These are phyloP conservation scores for Sugiyamaella chiloensis DNA, from an alignment of 805 yeast species.

Conservation along the genomic window DNA sequence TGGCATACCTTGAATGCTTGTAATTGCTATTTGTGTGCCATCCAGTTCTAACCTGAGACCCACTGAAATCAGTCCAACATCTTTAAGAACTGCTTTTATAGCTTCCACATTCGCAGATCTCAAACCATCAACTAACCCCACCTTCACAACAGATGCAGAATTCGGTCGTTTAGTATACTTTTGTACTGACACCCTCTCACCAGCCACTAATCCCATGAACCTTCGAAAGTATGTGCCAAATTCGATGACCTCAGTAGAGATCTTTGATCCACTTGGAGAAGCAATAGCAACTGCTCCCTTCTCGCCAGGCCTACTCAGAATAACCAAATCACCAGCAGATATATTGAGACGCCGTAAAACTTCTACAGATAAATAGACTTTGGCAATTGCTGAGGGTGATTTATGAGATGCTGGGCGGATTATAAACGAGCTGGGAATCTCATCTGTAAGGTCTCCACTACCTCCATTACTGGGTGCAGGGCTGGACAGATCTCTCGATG, in stretches of 20 bases:
- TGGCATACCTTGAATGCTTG: slow-evolving; percentile 44
- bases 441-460: background rate
- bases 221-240: slow-evolving; percentile 36
- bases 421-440: slow-evolving; percentile 17
- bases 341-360: slow-evolving; percentile 25
- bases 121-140: slow-evolving; percentile 30
- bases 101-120: slow-evolving; percentile 8
- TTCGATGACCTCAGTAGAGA: slow-evolving; percentile 24
- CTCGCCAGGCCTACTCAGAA: slow-evolving; percentile 17
- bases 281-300: slow-evolving; percentile 25
- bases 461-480: slow-evolving; percentile 3
- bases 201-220: slow-evolving; percentile 44
- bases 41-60: slow-evolving; percentile 40
- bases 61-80: slow-evolving; percentile 30
- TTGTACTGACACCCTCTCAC: slow-evolving; percentile 49
- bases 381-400: slow-evolving; percentile 16
- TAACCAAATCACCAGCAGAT: slow-evolving; percentile 30
- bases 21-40: slow-evolving; percentile 53
- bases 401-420: slow-evolving; percentile 26
- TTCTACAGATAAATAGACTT: slow-evolving; percentile 27
- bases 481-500: background rate
- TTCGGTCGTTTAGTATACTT: slow-evolving; percentile 50
- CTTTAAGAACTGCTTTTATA: slow-evolving; percentile 38
- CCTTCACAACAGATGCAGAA: slow-evolving; percentile 37
- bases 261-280: slow-evolving; percentile 24